Evolutionary conservation across 306 rosid species (phyloP), one percentile per base, ranked within the genome.

Genomic region (Fragaria vesca): DNA sequence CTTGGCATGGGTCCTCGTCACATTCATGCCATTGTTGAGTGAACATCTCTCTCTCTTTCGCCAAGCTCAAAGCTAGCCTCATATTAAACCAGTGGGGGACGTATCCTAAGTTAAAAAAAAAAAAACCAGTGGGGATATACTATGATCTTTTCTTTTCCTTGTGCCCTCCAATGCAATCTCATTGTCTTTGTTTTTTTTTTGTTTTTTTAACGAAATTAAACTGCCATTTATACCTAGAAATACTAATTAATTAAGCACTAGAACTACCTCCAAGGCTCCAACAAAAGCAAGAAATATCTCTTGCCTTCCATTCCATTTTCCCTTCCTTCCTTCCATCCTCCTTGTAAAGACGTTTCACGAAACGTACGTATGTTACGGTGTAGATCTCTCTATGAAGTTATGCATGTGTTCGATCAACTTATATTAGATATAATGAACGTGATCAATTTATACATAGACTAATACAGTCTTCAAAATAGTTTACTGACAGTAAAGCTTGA

Each of bases 1-100:
- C 46, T 46, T 57, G 55, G 26, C 26, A 24, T 24, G 26, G 83
- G 40, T 73, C n/a, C 26, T 79, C 78, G 50, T 78, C 75, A 70
- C 75, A 78, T 51, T 17, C 57, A 5, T 66, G 73, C 68, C 83
- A 50, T 66, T 54, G 62, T 52, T 63, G 17, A 68, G 34, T 15
- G 12, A 45, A 18, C n/a, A 0, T 6, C 52, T 3, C 17, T 48
- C 52, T 40, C 45, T 42, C 46, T 42, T 0, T 42, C 46, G 46
- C 46, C 46, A 42, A 42, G 11, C 46, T 42, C 46, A 42, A 7
- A 8, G 46, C 26, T 24, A 24, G 26, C 46, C 11, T 42, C 46
- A 42, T 42, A 42, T 42, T 8, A 42, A 42, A 42, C 46, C 46
- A 42, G 11, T 42, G 11, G 46, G 45, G 46, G 46, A 42, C 11